Conservation (phyloP, 2,329 filamentous ascomycete species). For the Curvularia spicifera region DNA sequence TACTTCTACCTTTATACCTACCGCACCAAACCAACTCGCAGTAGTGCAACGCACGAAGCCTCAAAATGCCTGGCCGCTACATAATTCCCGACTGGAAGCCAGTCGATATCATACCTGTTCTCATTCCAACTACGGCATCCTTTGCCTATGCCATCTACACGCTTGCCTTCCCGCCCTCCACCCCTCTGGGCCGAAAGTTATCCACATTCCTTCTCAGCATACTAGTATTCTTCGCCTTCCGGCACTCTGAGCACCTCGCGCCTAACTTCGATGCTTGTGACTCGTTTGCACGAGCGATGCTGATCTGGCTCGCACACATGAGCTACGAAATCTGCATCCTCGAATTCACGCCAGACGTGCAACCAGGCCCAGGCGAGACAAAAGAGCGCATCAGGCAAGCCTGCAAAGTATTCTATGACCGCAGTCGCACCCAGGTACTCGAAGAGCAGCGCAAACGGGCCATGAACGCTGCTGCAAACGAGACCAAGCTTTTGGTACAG, state of each 20-base stretch:
- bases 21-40: neutral
- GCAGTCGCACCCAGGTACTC: conserved; percentile 4
- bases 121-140: neutral
- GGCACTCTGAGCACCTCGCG: conserved; percentile 5
- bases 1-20: neutral
- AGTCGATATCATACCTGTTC: neutral
- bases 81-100: conserved; percentile 1
- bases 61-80: conserved; percentile 1
- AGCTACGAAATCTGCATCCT: conserved; percentile 23
- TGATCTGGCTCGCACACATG: conserved; percentile 31
- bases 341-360: conserved; percentile 8
- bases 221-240: conserved; percentile 24
- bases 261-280: conserved; percentile 18
- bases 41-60: neutral
- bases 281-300: conserved; percentile 23
- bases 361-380: neutral
- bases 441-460: neutral
- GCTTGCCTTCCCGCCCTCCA: conserved; percentile 24
- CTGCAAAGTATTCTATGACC: conserved; percentile 22
- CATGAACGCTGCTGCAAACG: neutral
- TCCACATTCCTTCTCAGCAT: conserved; percentile 17
- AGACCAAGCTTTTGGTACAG: neutral
- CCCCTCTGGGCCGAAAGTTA: conserved; percentile 13
- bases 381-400: conserved; percentile 11
- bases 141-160: conserved; percentile 19